Evolutionary conservation across 2,329 filamentous ascomycete species (phyloP).

Genomic region (Aspergillus ochraceoroseus): DNA sequence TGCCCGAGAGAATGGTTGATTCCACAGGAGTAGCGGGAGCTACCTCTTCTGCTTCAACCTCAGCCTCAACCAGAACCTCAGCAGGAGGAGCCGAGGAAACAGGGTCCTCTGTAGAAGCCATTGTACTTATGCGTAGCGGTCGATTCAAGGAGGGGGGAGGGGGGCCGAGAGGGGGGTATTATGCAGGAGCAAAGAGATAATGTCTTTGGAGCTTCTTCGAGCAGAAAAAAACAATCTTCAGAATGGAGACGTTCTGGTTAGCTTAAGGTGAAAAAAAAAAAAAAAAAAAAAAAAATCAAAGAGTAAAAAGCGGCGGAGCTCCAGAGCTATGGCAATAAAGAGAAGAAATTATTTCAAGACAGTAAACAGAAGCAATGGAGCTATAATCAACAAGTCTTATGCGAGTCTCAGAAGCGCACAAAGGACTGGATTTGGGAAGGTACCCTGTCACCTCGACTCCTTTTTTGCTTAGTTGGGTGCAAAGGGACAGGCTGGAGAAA

Average conservation of each 20-base stretch:
- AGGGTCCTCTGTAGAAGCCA: conserved; percentile 37
- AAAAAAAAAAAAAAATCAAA: conserved; percentile 8
- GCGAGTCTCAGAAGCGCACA: background rate
- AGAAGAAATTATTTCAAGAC: background rate
- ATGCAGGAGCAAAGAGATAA: background rate
- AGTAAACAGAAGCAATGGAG: too few species aligned
- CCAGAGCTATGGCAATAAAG: background rate
- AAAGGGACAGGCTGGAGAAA: conserved; percentile 3
- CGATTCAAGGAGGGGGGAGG: background rate
- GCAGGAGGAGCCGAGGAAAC: conserved; percentile 23
- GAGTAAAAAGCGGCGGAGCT: conserved; percentile 3
- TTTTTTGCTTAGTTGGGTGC: conserved; percentile 4
- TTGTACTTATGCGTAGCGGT: conserved; percentile 15
- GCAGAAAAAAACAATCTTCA: background rate
- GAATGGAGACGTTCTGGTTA: conserved; percentile 3
- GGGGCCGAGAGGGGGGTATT: too few species aligned
- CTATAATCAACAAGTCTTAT: too few species aligned
- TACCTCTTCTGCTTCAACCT: conserved; percentile 29
- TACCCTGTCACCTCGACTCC: conserved; percentile 4
- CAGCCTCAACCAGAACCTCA: too few species aligned
- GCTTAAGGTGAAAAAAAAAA: background rate
- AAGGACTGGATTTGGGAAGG: background rate
- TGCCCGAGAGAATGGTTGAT: conserved; percentile 31
- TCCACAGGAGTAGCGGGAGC: conserved; percentile 36
- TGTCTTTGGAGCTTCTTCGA: background rate